These are phyloP conservation scores for Sanghuangporus baumii DNA, from an alignment of 1,284 basidiomycete genomes.

Conservation along the genomic window DNA sequence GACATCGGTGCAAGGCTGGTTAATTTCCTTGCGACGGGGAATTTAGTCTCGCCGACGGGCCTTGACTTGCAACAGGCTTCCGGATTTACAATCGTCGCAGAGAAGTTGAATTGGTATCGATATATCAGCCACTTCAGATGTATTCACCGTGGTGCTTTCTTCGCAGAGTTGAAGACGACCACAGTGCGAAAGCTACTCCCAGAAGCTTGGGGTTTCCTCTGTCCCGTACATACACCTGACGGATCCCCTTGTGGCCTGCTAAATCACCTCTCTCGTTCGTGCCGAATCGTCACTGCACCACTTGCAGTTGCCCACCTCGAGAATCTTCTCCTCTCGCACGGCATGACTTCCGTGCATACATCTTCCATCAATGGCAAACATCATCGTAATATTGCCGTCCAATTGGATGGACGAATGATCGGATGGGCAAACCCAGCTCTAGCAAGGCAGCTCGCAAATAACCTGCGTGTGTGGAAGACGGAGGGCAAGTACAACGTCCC, in stretches of 20 bases:
- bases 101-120: conserved; percentile 98
- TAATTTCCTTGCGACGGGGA: conserved; percentile 97
- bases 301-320: conserved; percentile 79
- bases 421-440: conserved; percentile 87
- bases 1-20: conserved; percentile 89
- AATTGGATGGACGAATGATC: conserved; percentile 92
- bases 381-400: conserved; percentile 70
- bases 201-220: conserved; percentile 98
- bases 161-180: conserved; percentile 98
- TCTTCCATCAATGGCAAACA: conserved; percentile 73
- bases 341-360: conserved; percentile 91
- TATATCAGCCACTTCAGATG: conserved; percentile 99
- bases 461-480: conserved; percentile 94
- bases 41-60: conserved; percentile 91
- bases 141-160: conserved; percentile 99
- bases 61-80: conserved; percentile 96
- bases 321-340: conserved; percentile 77
- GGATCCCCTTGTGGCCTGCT: conserved; percentile 96
- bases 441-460: conserved; percentile 76
- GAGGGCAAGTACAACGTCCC: conserved; percentile 81
- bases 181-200: conserved; percentile 96
- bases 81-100: conserved; percentile 97
- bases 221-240: conserved; percentile 98
- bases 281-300: conserved; percentile 83
- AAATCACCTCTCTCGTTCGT: conserved; percentile 94